Conservation (phyloP, 345 rosid species). For the Rhodomyrtus tomentosa region DNA sequence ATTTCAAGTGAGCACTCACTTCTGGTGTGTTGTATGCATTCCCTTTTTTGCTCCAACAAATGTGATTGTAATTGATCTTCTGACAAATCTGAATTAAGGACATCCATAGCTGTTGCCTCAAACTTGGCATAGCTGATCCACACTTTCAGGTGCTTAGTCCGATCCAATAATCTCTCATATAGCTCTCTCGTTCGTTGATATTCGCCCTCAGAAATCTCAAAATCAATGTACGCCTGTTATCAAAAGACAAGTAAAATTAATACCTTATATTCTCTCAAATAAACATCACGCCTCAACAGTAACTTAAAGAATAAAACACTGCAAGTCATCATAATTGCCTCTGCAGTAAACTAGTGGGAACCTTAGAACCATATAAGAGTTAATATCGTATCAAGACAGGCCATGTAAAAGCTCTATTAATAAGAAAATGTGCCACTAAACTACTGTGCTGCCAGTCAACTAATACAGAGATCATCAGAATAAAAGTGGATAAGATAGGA, state of each 20-base stretch:
- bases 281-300: neutral
- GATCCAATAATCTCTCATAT: slow-evolving; percentile 66
- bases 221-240: slow-evolving; percentile 79
- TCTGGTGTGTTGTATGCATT: slow-evolving; percentile 48
- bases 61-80: slow-evolving; percentile 21
- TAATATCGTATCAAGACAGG: neutral
- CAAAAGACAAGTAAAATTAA: neutral
- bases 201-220: slow-evolving; percentile 80
- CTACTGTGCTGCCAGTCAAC: neutral
- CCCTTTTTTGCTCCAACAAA: slow-evolving; percentile 18
- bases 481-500: neutral
- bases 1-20: slow-evolving; percentile 28
- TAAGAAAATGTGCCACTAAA: neutral
- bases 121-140: slow-evolving; percentile 92
- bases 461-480: neutral
- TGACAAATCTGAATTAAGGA: slow-evolving; percentile 4
- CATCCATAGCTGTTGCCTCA: slow-evolving; percentile 48
- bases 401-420: neutral
- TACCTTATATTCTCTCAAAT: neutral
- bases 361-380: neutral
- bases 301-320: neutral
- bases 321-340: neutral
- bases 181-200: slow-evolving; percentile 50
- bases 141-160: slow-evolving; percentile 86
- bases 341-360: neutral